A percentile compares a stretch with the other conserved stretches of the same genome.
phyloP scores from a whole-genome alignment of 192 early-diverging fungal genomes.

The Helicostylum pulchrum region DNA sequence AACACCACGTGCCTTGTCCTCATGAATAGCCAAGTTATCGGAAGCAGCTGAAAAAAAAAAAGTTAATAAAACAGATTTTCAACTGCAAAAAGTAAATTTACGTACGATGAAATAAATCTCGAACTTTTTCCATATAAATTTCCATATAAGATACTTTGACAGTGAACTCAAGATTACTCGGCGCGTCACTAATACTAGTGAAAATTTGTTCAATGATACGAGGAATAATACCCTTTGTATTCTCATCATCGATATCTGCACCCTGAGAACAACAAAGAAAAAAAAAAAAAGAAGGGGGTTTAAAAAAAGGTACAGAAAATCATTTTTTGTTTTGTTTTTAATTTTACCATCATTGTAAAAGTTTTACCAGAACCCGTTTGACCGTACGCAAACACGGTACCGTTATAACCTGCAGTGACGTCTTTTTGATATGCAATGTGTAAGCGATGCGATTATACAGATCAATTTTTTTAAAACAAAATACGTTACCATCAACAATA shows the following conservation, averaged over 20 bases:
- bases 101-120: slow-evolving; percentile 91
- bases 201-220: slow-evolving; percentile 97
- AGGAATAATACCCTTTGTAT: slow-evolving; percentile 93
- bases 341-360: slow-evolving; percentile 85
- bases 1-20: slow-evolving; percentile 94
- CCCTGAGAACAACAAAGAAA: slow-evolving; percentile 54
- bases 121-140: slow-evolving; percentile 99
- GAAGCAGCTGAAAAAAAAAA: slow-evolving; percentile 51
- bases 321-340: neutral
- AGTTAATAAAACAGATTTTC: neutral
- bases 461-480: neutral
- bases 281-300: slow-evolving; percentile 4
- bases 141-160: slow-evolving; percentile 99
- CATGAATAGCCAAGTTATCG: slow-evolving; percentile 94
- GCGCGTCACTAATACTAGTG: slow-evolving; percentile 84
- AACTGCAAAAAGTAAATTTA: neutral
- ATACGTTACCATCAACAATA: slow-evolving; percentile 78
- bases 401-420: slow-evolving; percentile 82
- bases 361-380: slow-evolving; percentile 98
- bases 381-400: slow-evolving; percentile 99
- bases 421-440: slow-evolving; percentile 1
- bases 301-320: neutral
- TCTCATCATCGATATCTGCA: slow-evolving; percentile 88
- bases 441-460: neutral
- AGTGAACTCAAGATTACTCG: slow-evolving; percentile 93